A percentile compares a stretch with the other conserved stretches of the same genome.
Evolutionary conservation across 345 rosid species (phyloP).

Genomic region (Moringa oleifera): DNA sequence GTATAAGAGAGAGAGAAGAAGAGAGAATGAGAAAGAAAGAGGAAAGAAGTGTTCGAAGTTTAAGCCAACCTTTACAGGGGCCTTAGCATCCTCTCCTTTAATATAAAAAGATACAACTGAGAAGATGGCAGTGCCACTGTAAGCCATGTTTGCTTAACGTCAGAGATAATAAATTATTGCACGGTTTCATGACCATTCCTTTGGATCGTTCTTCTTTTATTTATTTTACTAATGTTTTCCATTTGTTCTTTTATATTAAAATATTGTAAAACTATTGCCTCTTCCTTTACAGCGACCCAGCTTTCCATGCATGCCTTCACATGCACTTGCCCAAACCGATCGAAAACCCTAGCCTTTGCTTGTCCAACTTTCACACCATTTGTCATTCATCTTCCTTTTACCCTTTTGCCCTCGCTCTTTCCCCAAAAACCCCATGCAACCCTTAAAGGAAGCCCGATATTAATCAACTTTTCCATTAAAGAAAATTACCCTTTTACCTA

Average conservation of each 20-base stretch:
- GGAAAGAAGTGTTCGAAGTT: constrained; percentile 33
- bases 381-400: constrained; percentile 13
- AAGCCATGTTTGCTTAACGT: constrained; percentile 71
- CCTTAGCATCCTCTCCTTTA: constrained; percentile 28
- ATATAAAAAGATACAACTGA: constrained; percentile 12
- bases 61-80: constrained; percentile 34
- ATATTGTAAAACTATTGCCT: constrained; percentile 9
- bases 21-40: neutral
- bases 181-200: constrained; percentile 59
- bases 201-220: constrained; percentile 37
- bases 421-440: too few relatives aligned
- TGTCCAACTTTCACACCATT: constrained; percentile 18
- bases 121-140: constrained; percentile 26
- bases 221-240: neutral
- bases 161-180: constrained; percentile 41
- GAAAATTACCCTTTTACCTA: too few relatives aligned
- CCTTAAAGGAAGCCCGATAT: too few relatives aligned
- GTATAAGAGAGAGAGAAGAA: neutral
- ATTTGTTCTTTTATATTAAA: constrained; percentile 5
- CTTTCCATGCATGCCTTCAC: constrained; percentile 71
- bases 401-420: constrained; percentile 21
- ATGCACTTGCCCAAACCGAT: constrained; percentile 51
- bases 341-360: constrained; percentile 29
- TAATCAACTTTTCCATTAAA: too few relatives aligned
- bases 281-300: constrained; percentile 32